These are phyloP conservation scores for Penicillium ucsense DNA, from an alignment of 495 filamentous ascomycete species.

Conservation along the genomic window DNA sequence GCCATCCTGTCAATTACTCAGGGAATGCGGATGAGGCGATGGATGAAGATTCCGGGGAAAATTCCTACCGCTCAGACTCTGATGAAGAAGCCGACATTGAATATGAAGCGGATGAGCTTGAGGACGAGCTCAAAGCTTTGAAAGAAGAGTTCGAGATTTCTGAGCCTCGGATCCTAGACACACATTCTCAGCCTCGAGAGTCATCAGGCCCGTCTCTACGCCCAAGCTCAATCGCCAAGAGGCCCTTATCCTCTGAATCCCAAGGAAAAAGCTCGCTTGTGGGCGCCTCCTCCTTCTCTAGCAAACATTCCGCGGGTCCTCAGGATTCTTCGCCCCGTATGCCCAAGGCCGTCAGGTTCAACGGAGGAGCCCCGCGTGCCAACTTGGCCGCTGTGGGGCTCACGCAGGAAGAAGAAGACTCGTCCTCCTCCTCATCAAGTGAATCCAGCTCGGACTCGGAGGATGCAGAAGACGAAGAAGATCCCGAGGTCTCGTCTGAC, in stretches of 20 bases:
- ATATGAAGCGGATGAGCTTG: slow-evolving; percentile 27
- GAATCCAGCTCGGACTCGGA: neutral
- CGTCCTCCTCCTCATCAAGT: neutral
- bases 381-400: neutral
- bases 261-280: slow-evolving; percentile 7
- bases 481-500: neutral
- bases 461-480: slow-evolving; percentile 1
- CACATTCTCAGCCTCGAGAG: slow-evolving; percentile 7
- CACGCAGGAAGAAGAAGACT: neutral
- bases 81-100: too few relatives aligned
- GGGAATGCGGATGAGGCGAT: slow-evolving; percentile 28
- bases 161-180: slow-evolving; percentile 13
- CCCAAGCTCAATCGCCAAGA: slow-evolving; percentile 9
- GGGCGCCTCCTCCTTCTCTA: slow-evolving; percentile 18
- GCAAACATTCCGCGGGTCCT: slow-evolving; percentile 13
- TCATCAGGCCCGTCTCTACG: slow-evolving; percentile 8
- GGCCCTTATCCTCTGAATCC: slow-evolving; percentile 13
- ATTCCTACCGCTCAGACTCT: too few relatives aligned
- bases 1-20: slow-evolving; percentile 22
- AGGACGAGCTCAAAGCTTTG: slow-evolving; percentile 34
- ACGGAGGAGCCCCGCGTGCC: slow-evolving; percentile 8
- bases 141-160: slow-evolving; percentile 32
- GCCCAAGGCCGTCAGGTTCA: slow-evolving; percentile 30
- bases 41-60: slow-evolving; percentile 4
- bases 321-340: slow-evolving; percentile 16